Evolutionary conservation across 257 asterid genomes (phyloP).

Genomic region (Haberlea rhodopensis): DNA sequence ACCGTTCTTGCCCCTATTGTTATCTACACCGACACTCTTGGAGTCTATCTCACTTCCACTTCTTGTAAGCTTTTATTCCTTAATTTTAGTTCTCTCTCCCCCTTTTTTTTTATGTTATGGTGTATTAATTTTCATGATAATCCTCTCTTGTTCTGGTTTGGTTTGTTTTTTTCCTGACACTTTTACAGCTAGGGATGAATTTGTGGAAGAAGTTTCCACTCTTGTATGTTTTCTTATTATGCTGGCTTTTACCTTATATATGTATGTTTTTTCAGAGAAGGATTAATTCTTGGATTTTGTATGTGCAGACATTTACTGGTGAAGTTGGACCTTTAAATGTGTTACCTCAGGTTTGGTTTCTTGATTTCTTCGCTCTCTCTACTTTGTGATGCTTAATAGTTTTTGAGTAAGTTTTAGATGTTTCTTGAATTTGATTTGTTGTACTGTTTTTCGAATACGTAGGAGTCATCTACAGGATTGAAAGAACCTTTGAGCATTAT

Average conservation of each 20-base stretch:
- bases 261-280: conserved; percentile 1
- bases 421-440: conserved; percentile 27
- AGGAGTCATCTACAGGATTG: conserved; percentile 60
- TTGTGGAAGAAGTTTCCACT: conserved; percentile 69
- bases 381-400: background rate
- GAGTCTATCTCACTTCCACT: conserved; percentile 54
- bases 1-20: conserved; percentile 82
- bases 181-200: conserved; percentile 61
- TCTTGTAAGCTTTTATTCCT: conserved; percentile 41
- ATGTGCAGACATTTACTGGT: conserved; percentile 50
- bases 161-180: conserved; percentile 16
- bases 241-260: conserved; percentile 14
- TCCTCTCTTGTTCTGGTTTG: conserved; percentile 22
- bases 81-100: conserved; percentile 17
- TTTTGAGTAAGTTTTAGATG: conserved; percentile 20
- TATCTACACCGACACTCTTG: conserved; percentile 69
- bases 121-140: background rate
- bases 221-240: conserved; percentile 48
- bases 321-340: conserved; percentile 53
- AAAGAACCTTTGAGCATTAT: conserved; percentile 68
- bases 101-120: background rate
- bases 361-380: conserved; percentile 4
- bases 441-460: conserved; percentile 14
- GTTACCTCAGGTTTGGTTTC: conserved; percentile 50
- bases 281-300: conserved; percentile 23